Evolutionary conservation across 768 basidiomycete genomes (phyloP), one percentile per base, ranked within the genome.

Genomic region (Amanita pseudoporphyria): DNA sequence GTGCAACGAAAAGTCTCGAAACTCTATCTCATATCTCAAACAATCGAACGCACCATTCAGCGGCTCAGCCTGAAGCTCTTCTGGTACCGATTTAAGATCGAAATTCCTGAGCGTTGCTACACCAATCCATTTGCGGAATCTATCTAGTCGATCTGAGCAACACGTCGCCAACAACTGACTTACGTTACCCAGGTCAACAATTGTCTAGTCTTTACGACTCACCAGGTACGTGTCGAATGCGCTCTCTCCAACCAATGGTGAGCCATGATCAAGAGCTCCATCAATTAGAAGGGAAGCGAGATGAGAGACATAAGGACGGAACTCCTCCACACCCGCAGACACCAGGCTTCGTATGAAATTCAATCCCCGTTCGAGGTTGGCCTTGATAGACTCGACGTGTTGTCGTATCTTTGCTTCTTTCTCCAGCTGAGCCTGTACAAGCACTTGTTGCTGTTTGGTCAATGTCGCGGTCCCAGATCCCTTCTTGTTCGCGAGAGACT

Each of bases 191-290:
- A 37, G 14, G 52, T 33, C 22, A 32, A 52, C 22, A 7, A 45
- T n/a, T 18, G 21, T 39, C 21, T 19, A n/a, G 51, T 31, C 37
- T 21, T 13, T 6, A 13, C 32, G 3, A 66, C 82, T 58, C 53
- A 91, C 91, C 53, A 94, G 60, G 66, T 91, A 95, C 0, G 87
- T 84, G 32, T 84, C 74, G 59, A 89, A 89, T 0, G 82, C 81
- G 5, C 63, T 60, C 1, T 65, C 53, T 0, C 81, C 84, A 1
- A 86, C 75, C n/a, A 97, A 68, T 39, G 74, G 66, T 1, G 72
- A 67, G 2, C 86, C 84, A 24, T 64, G 66, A 30, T 73, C 68
- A 47, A 91, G 69, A 1, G 82, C 79, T 10, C 84, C 86, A 14
- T 76, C 70, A 30, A 94, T 65, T 22, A 97, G 59, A 4, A 88